A percentile compares a stretch with the other conserved stretches of the same genome.
Conservation (phyloP, 1,284 basidiomycete species). For the Fomes fomentarius region DNA sequence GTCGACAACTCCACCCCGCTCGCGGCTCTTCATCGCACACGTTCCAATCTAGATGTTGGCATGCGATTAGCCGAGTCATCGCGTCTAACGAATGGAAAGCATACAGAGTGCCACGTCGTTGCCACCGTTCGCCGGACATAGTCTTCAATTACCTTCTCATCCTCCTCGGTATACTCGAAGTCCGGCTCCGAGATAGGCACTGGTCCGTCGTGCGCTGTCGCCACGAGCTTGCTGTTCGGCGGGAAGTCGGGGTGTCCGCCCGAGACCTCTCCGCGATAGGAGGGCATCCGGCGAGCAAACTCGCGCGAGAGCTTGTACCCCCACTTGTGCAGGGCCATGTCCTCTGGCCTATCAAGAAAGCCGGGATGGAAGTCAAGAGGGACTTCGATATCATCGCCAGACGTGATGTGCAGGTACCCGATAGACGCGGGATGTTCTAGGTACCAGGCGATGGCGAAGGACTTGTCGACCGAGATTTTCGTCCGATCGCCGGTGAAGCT, state of each 20-base stretch:
- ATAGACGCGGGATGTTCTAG: constrained; percentile 41
- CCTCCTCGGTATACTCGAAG: constrained; percentile 56
- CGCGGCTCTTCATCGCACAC: constrained; percentile 66
- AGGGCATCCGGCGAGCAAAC: constrained; percentile 56
- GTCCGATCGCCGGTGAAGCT: background rate
- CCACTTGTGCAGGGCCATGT: constrained; percentile 56
- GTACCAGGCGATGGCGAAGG: constrained; percentile 37
- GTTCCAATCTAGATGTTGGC: constrained; percentile 54
- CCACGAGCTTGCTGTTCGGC: constrained; percentile 45
- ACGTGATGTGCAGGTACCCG: constrained; percentile 49
- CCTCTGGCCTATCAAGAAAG: too few relatives aligned
- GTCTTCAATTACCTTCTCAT: constrained; percentile 53
- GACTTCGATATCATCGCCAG: constrained; percentile 38
- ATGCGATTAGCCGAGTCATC: background rate
- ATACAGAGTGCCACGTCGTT: constrained; percentile 56
- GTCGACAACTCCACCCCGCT: constrained; percentile 64
- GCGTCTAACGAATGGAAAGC: background rate
- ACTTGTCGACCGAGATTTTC: background rate
- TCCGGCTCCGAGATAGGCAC: constrained; percentile 46
- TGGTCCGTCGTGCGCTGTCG: constrained; percentile 34
- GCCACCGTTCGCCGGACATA: too few relatives aligned
- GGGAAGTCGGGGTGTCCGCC: constrained; percentile 53
- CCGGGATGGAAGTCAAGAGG: constrained; percentile 36
- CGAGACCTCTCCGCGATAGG: constrained; percentile 55
- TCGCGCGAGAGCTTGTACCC: constrained; percentile 64